Percentiles rank a stretch among this genome's conserved stretches.
These are phyloP conservation scores for Thinopyrum elongatum DNA, from an alignment of 176 grass and related monocot species.

Conservation along the genomic window DNA sequence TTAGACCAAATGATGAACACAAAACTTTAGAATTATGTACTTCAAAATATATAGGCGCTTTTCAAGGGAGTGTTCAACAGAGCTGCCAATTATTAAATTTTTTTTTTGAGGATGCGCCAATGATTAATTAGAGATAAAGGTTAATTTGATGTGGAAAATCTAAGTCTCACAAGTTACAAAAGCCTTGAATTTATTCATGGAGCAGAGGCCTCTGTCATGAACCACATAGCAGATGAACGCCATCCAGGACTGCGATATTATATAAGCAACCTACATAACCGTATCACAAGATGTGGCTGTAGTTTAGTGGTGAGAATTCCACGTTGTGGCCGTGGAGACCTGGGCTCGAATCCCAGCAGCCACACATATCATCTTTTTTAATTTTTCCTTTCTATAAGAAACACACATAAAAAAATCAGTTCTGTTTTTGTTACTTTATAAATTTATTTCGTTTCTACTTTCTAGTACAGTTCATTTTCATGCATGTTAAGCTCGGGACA, in stretches of 20 bases:
- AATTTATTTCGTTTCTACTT: neutral
- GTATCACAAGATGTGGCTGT: constrained; percentile 32
- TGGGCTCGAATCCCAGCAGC: constrained; percentile 96
- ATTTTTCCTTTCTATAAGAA: no score
- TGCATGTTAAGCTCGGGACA: neutral
- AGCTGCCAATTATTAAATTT: neutral
- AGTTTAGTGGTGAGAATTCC: constrained; percentile 98
- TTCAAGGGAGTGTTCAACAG: neutral
- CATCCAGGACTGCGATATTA: neutral
- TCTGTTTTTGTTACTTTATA: no score
- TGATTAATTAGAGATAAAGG: neutral
- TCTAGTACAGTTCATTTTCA: constrained; percentile 5
- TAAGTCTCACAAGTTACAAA: neutral
- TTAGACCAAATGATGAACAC: constrained; percentile 37
- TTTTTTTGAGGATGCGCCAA: no score
- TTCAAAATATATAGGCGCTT: neutral
- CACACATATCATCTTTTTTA: constrained; percentile 17
- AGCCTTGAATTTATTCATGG: neutral
- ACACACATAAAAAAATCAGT: no score
- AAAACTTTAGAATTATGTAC: constrained; percentile 1
- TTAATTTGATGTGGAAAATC: neutral
- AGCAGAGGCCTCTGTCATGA: neutral
- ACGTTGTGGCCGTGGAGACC: constrained; percentile 93
- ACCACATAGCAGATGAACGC: neutral
- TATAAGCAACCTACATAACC: neutral